phyloP scores from a whole-genome alignment of 2,329 filamentous ascomycete genomes.

The Arthroderma sp. region DNA sequence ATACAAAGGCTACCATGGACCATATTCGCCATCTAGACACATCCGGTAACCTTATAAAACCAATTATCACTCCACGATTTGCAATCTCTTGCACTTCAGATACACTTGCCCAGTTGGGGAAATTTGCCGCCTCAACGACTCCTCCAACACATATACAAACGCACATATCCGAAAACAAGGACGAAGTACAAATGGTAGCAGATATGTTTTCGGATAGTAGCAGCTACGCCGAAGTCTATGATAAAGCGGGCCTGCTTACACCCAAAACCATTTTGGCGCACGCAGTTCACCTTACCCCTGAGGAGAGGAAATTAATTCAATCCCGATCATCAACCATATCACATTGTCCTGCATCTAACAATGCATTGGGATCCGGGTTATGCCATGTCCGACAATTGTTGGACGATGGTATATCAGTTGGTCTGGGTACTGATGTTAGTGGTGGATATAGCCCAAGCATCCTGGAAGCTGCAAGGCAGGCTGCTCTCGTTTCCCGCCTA shows the following conservation, averaged over 20 bases:
- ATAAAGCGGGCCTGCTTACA: slow-evolving; percentile 55
- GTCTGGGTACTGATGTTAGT: slow-evolving; percentile 80
- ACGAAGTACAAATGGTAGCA: slow-evolving; percentile 59
- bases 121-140: slow-evolving; percentile 47
- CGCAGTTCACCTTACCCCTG: slow-evolving; percentile 58
- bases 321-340: slow-evolving; percentile 51
- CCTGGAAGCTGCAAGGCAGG: slow-evolving; percentile 70
- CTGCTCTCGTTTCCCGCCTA: slow-evolving; percentile 62
- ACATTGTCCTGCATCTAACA: slow-evolving; percentile 83
- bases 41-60: slow-evolving; percentile 47
- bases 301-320: slow-evolving; percentile 54
- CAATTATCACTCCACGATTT: slow-evolving; percentile 63
- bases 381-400: slow-evolving; percentile 64
- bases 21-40: slow-evolving; percentile 59
- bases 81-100: slow-evolving; percentile 41
- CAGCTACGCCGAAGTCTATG: slow-evolving; percentile 69
- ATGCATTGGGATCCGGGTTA: slow-evolving; percentile 63
- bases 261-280: slow-evolving; percentile 71
- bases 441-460: slow-evolving; percentile 76
- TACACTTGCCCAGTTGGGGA: slow-evolving; percentile 51
- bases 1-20: slow-evolving; percentile 47
- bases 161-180: slow-evolving; percentile 72
- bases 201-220: slow-evolving; percentile 51
- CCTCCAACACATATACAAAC: slow-evolving; percentile 61
- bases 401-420: slow-evolving; percentile 61